Conservation (phyloP, 495 filamentous ascomycete species). For the Astrocystis sublimbata region DNA sequence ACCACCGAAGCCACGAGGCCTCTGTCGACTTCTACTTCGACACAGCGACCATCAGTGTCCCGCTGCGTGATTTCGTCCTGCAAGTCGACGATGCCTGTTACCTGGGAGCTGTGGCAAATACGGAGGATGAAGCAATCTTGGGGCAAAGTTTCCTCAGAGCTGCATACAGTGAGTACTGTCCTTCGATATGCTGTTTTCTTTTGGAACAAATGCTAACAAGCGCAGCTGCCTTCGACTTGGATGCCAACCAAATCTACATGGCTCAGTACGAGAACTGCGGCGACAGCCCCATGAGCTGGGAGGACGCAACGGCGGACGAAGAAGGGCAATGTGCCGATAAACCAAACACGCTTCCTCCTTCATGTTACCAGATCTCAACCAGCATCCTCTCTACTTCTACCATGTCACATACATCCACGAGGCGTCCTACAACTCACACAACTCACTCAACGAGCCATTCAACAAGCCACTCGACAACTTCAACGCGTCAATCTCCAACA, state of each 20-base stretch:
- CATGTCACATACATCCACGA: neutral
- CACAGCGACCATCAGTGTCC: slow-evolving; percentile 6
- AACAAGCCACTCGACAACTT: neutral
- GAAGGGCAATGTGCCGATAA: slow-evolving; percentile 9
- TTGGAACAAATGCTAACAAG: neutral
- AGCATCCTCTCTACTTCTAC: slow-evolving; percentile 1
- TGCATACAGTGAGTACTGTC: slow-evolving; percentile 16
- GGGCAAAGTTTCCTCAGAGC: slow-evolving; percentile 18
- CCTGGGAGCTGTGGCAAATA: neutral
- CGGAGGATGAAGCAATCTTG: slow-evolving; percentile 7
- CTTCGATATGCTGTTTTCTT: neutral
- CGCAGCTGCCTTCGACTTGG: slow-evolving; percentile 13
- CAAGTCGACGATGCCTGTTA: slow-evolving; percentile 3
- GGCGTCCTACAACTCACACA: neutral
- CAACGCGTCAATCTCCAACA: neutral
- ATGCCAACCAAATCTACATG: slow-evolving; percentile 15
- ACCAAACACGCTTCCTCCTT: neutral
- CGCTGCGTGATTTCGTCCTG: slow-evolving; percentile 18
- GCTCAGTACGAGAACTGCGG: slow-evolving; percentile 22
- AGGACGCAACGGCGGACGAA: neutral
- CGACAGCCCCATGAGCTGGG: slow-evolving; percentile 9
- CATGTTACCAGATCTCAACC: slow-evolving; percentile 4
- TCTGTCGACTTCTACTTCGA: slow-evolving; percentile 18
- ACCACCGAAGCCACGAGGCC: slow-evolving; percentile 12
- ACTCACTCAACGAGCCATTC: slow-evolving; percentile 7